These are phyloP conservation scores for Uncinocarpus reesii DNA, from an alignment of 2,329 filamentous ascomycete genomes.

Conservation along the genomic window DNA sequence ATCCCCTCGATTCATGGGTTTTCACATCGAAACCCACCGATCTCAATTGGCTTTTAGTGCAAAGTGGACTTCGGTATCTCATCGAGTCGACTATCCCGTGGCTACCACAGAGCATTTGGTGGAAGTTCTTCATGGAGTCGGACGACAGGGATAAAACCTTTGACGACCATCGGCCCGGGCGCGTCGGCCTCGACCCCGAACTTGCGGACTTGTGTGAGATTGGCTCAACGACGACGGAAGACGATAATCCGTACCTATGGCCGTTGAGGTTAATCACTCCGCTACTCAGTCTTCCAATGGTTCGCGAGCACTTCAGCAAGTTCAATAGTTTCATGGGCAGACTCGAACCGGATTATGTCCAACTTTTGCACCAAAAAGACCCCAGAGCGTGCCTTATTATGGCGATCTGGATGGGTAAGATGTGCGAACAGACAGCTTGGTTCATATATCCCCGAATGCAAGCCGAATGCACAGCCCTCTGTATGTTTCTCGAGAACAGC, in stretches of 20 bases:
- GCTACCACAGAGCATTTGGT: conserved; percentile 30
- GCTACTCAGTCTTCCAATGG: conserved; percentile 25
- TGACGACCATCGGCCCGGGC: conserved; percentile 24
- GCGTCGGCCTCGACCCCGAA: conserved; percentile 23
- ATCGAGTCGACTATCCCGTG: conserved; percentile 21
- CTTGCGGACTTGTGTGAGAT: conserved; percentile 31
- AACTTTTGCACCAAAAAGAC: conserved; percentile 25
- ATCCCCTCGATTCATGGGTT: conserved; percentile 28
- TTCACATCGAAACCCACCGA: conserved; percentile 26
- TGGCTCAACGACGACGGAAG: conserved; percentile 22
- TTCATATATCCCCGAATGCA: conserved; percentile 26
- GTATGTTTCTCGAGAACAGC: conserved; percentile 28
- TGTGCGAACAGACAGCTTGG: conserved; percentile 22
- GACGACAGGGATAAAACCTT: conserved; percentile 20
- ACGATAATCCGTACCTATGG: conserved; percentile 30
- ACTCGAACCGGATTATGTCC: conserved; percentile 24
- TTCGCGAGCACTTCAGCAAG: conserved; percentile 19
- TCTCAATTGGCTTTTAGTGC: conserved; percentile 31
- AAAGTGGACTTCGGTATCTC: conserved; percentile 28
- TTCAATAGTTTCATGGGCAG: conserved; percentile 30
- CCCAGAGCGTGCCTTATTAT: conserved; percentile 27
- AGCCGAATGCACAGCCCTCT: conserved; percentile 31
- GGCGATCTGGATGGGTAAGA: conserved; percentile 29
- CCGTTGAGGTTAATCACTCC: conserved; percentile 28
- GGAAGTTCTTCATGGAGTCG: conserved; percentile 24